These are phyloP conservation scores for Alternaria angustiovoidea DNA, from an alignment of 2,329 filamentous ascomycete species.

Conservation along the genomic window DNA sequence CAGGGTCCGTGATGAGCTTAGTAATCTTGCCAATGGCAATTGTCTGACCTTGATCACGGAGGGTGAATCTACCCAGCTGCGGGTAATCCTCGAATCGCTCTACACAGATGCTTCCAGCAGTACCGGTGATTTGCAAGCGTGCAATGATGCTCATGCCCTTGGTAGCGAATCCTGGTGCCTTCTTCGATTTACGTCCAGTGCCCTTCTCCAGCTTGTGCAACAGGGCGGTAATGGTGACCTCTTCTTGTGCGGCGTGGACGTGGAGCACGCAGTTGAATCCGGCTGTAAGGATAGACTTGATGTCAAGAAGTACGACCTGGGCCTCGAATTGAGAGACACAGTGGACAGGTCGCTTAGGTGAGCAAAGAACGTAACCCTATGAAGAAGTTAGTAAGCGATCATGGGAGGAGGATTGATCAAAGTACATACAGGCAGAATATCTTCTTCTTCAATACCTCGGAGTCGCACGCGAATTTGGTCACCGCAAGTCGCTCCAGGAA, in stretches of 20 bases:
- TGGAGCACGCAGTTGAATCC: slow-evolving; percentile 98
- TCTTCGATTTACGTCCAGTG: slow-evolving; percentile 91
- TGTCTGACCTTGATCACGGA: slow-evolving; percentile 80
- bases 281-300: slow-evolving; percentile 91
- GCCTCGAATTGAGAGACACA: slow-evolving; percentile 91
- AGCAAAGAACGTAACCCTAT: slow-evolving; percentile 86
- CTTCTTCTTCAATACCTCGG: slow-evolving; percentile 96
- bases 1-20: slow-evolving; percentile 70
- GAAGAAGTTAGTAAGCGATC: not conserved
- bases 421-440: slow-evolving; percentile 75
- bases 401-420: not conserved
- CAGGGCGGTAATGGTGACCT: slow-evolving; percentile 88
- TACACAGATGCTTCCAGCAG: slow-evolving; percentile 86
- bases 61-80: slow-evolving; percentile 60
- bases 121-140: slow-evolving; percentile 84
- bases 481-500: slow-evolving; percentile 81
- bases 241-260: slow-evolving; percentile 96
- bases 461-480: slow-evolving; percentile 94
- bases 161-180: slow-evolving; percentile 87
- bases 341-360: slow-evolving; percentile 90
- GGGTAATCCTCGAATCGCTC: slow-evolving; percentile 96
- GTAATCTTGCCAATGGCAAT: slow-evolving; percentile 99
- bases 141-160: slow-evolving; percentile 88
- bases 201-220: slow-evolving; percentile 96
- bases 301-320: slow-evolving; percentile 92